Conservation (phyloP, 768 basidiomycete species). For the Lentinus brumalis region DNA sequence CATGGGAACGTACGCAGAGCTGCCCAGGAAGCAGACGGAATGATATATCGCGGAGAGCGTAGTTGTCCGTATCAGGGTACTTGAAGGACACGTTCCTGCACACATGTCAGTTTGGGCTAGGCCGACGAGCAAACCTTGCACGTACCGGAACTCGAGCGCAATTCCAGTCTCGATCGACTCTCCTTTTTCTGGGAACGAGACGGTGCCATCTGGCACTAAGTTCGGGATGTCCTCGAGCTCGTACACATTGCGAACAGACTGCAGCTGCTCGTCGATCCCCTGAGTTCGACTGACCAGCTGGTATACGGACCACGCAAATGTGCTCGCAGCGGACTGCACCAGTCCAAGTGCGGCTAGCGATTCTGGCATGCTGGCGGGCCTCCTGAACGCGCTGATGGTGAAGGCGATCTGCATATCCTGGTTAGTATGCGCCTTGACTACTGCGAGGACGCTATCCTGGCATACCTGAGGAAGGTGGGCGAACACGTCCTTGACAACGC, state of each 20-base stretch:
- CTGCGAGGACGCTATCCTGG: neutral
- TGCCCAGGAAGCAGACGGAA: constrained; percentile 71
- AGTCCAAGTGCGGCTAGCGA: constrained; percentile 31
- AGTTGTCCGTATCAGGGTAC: constrained; percentile 54
- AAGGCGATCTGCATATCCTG: constrained; percentile 44
- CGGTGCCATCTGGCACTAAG: neutral
- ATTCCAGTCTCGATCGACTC: constrained; percentile 53
- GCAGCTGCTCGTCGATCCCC: too few relatives aligned
- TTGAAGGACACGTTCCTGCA: constrained; percentile 67
- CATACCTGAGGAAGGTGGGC: constrained; percentile 61
- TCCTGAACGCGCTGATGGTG: constrained; percentile 18
- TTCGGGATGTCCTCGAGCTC: neutral
- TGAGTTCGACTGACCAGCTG: neutral
- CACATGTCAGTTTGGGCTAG: constrained; percentile 5
- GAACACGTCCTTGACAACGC: constrained; percentile 52
- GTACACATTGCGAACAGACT: neutral
- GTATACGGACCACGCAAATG: constrained; percentile 19
- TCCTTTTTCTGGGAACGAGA: neutral
- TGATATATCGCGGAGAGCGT: constrained; percentile 61
- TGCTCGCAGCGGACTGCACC: constrained; percentile 25
- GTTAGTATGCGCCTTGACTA: constrained; percentile 45
- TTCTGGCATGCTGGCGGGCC: constrained; percentile 20
- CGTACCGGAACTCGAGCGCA: constrained; percentile 54
- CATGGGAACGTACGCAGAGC: constrained; percentile 32
- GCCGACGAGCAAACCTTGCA: neutral